phyloP scores from a whole-genome alignment of 148 eudicot genomes.

The Vaccinium myrtillus region DNA sequence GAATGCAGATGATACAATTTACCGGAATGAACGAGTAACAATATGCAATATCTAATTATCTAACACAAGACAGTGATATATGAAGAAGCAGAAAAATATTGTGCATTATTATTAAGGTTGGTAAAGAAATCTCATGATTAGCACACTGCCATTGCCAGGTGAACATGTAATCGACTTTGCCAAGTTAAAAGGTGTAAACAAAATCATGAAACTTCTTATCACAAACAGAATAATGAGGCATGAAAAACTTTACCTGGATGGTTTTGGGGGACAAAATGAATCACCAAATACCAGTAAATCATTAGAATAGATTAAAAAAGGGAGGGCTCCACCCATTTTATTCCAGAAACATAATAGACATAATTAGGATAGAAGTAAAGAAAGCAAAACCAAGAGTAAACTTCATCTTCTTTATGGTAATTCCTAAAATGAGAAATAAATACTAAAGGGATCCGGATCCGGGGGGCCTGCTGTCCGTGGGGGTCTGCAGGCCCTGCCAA shows the following conservation, averaged over 20 bases:
- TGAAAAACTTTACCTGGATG: background rate
- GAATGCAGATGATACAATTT: too few relatives aligned
- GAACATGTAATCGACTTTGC: background rate
- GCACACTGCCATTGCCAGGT: background rate
- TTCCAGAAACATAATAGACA: background rate
- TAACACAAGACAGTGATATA: too few relatives aligned
- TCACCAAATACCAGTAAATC: constrained; percentile 8
- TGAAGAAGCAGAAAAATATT: too few relatives aligned
- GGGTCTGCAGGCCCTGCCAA: too few relatives aligned
- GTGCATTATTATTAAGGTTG: too few relatives aligned
- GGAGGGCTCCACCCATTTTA: background rate
- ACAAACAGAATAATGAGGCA: constrained; percentile 11
- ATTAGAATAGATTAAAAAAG: background rate
- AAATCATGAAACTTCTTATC: constrained; percentile 18
- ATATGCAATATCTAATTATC: too few relatives aligned
- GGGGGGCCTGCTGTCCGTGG: too few relatives aligned
- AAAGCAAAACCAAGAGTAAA: background rate
- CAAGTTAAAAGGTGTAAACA: constrained; percentile 6
- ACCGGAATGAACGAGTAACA: too few relatives aligned
- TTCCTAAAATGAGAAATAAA: too few relatives aligned
- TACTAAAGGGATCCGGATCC: too few relatives aligned
- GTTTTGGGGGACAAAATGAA: constrained; percentile 21
- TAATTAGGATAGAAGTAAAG: background rate
- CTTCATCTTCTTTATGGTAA: background rate
- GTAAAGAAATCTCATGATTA: background rate